These are phyloP conservation scores for Chrysanthemum makinoi DNA, from an alignment of 129 eudicot species.

Conservation along the genomic window DNA sequence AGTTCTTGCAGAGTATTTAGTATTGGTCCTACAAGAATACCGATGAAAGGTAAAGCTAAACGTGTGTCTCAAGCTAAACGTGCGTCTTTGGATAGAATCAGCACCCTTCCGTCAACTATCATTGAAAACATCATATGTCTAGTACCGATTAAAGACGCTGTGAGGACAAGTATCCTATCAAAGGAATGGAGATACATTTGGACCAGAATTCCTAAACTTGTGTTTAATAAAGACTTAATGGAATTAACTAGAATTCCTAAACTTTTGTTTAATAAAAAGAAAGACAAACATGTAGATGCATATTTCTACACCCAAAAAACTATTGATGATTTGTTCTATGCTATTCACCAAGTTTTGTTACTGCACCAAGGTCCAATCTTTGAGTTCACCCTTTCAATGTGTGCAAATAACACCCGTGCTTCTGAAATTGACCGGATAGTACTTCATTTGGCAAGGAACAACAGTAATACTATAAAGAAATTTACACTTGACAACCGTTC, in stretches of 20 bases:
- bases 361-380: no score
- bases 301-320: no score
- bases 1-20: no score
- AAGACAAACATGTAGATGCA: no score
- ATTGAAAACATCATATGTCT: slow-evolving; percentile 12
- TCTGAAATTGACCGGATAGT: background rate
- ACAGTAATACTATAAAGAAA: background rate
- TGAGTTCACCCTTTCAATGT: background rate
- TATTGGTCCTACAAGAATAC: no score
- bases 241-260: background rate
- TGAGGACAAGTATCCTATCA: slow-evolving; percentile 16
- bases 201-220: slow-evolving; percentile 20
- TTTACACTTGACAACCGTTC: background rate
- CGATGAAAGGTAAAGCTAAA: no score
- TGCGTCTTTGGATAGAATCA: background rate
- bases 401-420: background rate
- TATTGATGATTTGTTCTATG: background rate
- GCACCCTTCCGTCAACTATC: slow-evolving; percentile 7
- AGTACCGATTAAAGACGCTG: slow-evolving; percentile 4
- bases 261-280: no score
- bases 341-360: no score
- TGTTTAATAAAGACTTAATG: no score
- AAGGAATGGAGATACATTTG: slow-evolving; percentile 13
- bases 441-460: background rate
- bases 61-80: background rate